Evolutionary conservation across 2,329 filamentous ascomycete genomes (phyloP), one percentile per base, ranked within the genome.

Genomic region (Pseudofabraea citricarpa): DNA sequence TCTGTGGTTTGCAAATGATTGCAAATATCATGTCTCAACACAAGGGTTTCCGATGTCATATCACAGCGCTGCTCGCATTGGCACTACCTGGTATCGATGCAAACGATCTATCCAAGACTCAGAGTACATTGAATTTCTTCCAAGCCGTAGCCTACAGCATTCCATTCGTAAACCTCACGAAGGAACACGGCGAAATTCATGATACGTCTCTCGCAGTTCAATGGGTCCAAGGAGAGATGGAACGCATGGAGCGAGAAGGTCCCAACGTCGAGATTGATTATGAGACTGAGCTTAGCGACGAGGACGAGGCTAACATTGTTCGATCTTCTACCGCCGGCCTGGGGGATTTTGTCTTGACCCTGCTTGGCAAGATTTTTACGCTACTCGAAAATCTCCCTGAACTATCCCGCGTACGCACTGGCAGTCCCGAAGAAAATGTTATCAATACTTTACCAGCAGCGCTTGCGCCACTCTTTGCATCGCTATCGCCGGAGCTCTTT

Each of bases 121-220:
- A 95, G 55, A 88, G 95, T 64, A 94, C 93, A 0, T 73, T 98
- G 45, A 88, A 90, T 53, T 96, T 96, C 62, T 93, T 98, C 45
- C 91, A 97, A 64, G 87, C 88, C 45, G 88, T 97, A 10, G 91
- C 90, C 47, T 97, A 96, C 69, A 95, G 91, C 57, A 94, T 98
- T 41, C 94, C 93, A 0, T 87, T 98, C 59, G 81, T 87, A 45
- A 86, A 94, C 47, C 70, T 98, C 40, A 84, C 86, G 6, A 77
- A 81, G 58, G 81, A 83, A 36, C 72, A 76, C 43, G 75, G 79
- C 36, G 78, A 83, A 48, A 72, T 87, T 36, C 83, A 86, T 56
- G 84, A 85, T 56, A 87, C 85, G 13, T 78, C 76, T 56, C 65
- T 95, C 47, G 91, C 93, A 16, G 82, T 95, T 69, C 77, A 93